Evolutionary conservation across 306 rosid genomes (phyloP).

Genomic region (Argentina anserina): DNA sequence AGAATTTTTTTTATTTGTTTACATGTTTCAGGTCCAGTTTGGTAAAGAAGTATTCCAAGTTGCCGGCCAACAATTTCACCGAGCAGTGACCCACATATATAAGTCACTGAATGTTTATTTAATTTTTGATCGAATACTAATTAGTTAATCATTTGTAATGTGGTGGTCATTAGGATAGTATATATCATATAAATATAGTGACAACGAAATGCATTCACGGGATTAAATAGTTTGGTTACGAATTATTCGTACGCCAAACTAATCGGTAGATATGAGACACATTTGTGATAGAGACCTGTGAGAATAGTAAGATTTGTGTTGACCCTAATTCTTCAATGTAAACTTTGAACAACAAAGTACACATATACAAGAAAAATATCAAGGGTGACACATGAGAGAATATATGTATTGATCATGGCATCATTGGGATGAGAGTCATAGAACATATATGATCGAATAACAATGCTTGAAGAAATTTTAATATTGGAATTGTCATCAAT

Average conservation of each 20-base stretch:
- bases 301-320: background rate
- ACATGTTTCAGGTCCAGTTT: background rate
- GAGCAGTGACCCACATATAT: background rate
- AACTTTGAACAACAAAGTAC: background rate
- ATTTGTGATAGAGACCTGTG: background rate
- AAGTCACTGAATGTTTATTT: background rate
- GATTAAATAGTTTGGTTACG: background rate
- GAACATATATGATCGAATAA: background rate
- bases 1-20: background rate
- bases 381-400: background rate
- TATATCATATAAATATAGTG: too few species aligned
- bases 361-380: background rate
- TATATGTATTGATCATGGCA: background rate
- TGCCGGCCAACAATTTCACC: constrained; percentile 1
- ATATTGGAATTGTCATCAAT: background rate
- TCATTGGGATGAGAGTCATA: background rate
- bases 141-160: background rate
- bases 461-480: background rate
- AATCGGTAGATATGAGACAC: background rate
- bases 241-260: background rate
- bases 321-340: constrained; percentile 2
- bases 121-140: background rate
- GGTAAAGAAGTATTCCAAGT: background rate
- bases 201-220: background rate
- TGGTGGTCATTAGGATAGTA: background rate